A percentile compares a stretch with the other conserved stretches of the same genome.
Evolutionary conservation across 2,329 filamentous ascomycete genomes (phyloP).

Genomic region (Botrytis elliptica): DNA sequence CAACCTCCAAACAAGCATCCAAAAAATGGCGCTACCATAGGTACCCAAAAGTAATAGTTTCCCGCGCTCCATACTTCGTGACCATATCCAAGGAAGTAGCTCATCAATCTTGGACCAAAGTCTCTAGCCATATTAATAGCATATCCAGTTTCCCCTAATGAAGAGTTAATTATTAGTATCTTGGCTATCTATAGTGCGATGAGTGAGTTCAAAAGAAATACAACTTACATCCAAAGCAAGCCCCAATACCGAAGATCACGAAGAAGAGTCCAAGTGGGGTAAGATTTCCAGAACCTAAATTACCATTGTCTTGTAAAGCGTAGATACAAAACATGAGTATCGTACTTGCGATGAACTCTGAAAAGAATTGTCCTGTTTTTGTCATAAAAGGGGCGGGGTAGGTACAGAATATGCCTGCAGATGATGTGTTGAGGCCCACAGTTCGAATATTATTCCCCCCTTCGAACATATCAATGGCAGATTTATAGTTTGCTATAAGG

Average conservation of each 20-base stretch:
- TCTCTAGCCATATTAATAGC: constrained; percentile 73
- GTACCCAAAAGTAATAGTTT: constrained; percentile 72
- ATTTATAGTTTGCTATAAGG: constrained; percentile 56
- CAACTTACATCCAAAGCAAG: constrained; percentile 57
- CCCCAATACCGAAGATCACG: constrained; percentile 71
- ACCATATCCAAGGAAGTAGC: constrained; percentile 68
- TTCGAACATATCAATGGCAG: constrained; percentile 66
- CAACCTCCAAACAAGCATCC: constrained; percentile 64
- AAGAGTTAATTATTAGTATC: neutral
- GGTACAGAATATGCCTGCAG: constrained; percentile 70
- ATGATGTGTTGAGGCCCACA: constrained; percentile 51
- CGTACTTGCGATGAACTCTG: constrained; percentile 66
- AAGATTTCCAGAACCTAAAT: constrained; percentile 50
- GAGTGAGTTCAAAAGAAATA: neutral
- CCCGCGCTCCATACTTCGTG: constrained; percentile 65
- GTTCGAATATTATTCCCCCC: constrained; percentile 60
- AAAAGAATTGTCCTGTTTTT: constrained; percentile 67
- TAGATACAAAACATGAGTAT: constrained; percentile 73
- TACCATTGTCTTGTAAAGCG: constrained; percentile 61
- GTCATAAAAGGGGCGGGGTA: constrained; percentile 66
- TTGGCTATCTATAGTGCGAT: neutral
- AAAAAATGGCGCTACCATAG: constrained; percentile 69
- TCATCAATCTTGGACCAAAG: constrained; percentile 64
- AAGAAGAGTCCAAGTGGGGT: constrained; percentile 66
- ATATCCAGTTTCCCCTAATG: constrained; percentile 68